Evolutionary conservation across 768 basidiomycete genomes (phyloP), one percentile per base, ranked within the genome.

Genomic region (Tricholoma matsutake): DNA sequence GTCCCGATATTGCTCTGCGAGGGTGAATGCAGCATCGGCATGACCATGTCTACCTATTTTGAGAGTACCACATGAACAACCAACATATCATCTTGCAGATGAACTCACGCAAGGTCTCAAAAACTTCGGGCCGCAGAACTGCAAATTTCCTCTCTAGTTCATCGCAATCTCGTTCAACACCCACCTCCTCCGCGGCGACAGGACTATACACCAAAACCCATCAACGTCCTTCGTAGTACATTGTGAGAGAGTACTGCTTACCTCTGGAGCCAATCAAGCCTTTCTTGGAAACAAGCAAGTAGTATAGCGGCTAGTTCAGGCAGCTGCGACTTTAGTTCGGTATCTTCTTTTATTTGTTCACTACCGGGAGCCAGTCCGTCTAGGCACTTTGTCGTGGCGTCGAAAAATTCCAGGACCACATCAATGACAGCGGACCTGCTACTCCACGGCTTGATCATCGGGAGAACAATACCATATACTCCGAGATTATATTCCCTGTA

Each of bases 1-100:
- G 73, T 98, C 96, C 29, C 81, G 83, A 71, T 96, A 94, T 60
- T 88, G 80, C 66, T 96, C 94, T 2, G 95, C 95, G 6, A 98
- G 83, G 11, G 79, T 75, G 71, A 92, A 96, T 0, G 95, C 96
- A 52, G 86, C 77, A 25, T 82, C 75, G 14, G 84, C 81, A 64
- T 88, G 81, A 2, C 86, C 90, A 57, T 84, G 83, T 22, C 79
- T 76, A 9, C 92, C 93, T 95, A 25, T 14, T 63, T 54, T 10
- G 35, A 56, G 28, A 14, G 47, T 35, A 11, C 59, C 28, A 16
- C 29, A 35, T 54, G 14, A 53, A 63, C 34, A 58, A 56, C 31
- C 59, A 39, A 58, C 20, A 34, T 8, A 37, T 13, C n/a, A n/a
- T 47, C 10, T 22, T 11, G 13, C 18, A 59, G 39, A 6, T 51